Base-by-base conservation (phyloP, 2,329 filamentous ascomycete species). In the Colletotrichum karsti region DNA sequence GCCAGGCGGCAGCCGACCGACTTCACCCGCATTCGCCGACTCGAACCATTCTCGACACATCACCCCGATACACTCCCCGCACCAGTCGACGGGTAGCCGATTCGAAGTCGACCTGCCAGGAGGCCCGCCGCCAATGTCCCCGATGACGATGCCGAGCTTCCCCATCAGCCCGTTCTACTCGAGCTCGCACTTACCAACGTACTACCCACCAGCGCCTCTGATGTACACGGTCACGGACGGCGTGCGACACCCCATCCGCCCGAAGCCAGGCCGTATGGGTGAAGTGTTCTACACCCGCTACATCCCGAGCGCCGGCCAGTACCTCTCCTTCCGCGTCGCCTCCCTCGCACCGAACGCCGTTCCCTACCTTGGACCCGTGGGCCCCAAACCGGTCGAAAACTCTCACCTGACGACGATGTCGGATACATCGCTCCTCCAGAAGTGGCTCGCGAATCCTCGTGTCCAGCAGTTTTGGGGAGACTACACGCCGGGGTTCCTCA, bases 211-310 rank as follows among this genome's bases (percentile, higher is more conserved):
- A 0, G 85, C 92, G 2, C 93, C 96, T 1, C 82, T 93, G 8
- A 93, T 95, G 72, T 98, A 95, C 77, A 91, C 88, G 4, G 90
- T 92, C 69, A 95, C 93, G 2, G 90, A 93, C 76, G 88, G 91
- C 67, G 84, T 95, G 50, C 91, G 94, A 0, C 96, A 99, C 76
- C 96, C 96, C 0, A 83, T 97, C 44, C 90, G 96, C 0, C 92
- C 93, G 1, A 97, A 97, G 77, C 94, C 95, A 0, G 93, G 94
- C 1, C 90, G 93, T 3, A 94, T 97, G 85, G 94, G 94, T 13
- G 94, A 98, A 74, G 90, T 93, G 0, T 95, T 99, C 74, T 99
- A 99, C 78, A 92, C 91, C 0, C 92, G 96, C 60, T 97, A 92
- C 77, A 85, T 98, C 15, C 93, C 93, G 0, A 95, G 92, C 51